Evolutionary conservation across 306 rosid genomes (phyloP), one percentile per base, ranked within the genome.

Genomic region (Cicer pinnatifidum): DNA sequence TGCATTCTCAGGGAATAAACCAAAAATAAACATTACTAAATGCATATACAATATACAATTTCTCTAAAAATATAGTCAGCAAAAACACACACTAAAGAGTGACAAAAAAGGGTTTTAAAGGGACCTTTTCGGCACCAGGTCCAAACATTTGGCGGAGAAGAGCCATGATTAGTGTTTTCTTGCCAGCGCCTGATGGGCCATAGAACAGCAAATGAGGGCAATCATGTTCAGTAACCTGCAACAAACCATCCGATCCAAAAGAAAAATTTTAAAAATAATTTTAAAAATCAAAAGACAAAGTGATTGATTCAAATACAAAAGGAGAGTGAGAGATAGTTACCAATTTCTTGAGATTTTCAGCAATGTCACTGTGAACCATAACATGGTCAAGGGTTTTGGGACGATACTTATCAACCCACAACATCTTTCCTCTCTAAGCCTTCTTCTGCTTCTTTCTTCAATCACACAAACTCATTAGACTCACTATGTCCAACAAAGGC

Each of bases 171-270:
- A 91, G 90, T 92, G 99, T 91, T 90, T 94, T 94, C 88, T 94
- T 94, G 85, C 99, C 97, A 38, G 99, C 89, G 11, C 99, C 97
- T 8, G 99, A 77, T 5, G 99, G 96, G 16, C 99, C 97, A 79
- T 91, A 89, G 82, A 94, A 94, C 19, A 94, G 88, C 84, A 94
- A 86, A 89, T 94, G 99, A 16, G 99, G 96, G 72, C 96, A 94
- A 61, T 94, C 99, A 76, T 90, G 93, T 85, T 94, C 99, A 5
- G 82, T 81, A 1, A 91, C 95, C 97, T 91, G 68, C 41, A 53
- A 44, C 19, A 59, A 1, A 9, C 33, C 5, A 33, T 33, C 15
- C 43, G 12, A 33, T 59, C 65, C 43, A 12, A 33, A 33, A 28
- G 35, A 11, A 59, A 17, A n/a, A 54, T 76, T 57, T 11, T 44